Evolutionary conservation across 192 early-diverging fungal species (phyloP).

Genomic region (Funneliformis mosseae): DNA sequence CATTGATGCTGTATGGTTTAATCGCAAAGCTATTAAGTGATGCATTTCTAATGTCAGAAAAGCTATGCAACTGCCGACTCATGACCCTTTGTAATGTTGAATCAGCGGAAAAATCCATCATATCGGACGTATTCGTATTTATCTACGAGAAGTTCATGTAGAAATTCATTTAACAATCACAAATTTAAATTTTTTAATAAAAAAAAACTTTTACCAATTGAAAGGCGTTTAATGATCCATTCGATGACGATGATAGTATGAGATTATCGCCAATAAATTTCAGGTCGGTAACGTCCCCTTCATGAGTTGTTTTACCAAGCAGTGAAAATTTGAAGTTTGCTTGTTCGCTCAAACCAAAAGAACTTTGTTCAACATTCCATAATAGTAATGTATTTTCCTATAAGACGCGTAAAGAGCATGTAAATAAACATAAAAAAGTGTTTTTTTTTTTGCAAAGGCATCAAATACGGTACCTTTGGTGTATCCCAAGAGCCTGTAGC

Average conservation of each 20-base stretch:
- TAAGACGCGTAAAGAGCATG: background rate
- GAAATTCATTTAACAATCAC: background rate
- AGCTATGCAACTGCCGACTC: constrained; percentile 7
- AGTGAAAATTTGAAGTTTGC: background rate
- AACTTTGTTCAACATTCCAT: constrained; percentile 22
- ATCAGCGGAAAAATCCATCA: background rate
- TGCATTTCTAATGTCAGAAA: background rate
- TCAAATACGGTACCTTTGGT: constrained; percentile 4
- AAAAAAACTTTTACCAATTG: background rate
- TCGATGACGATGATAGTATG: constrained; percentile 29
- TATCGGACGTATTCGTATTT: background rate
- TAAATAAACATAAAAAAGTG: background rate
- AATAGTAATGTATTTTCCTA: constrained; percentile 30
- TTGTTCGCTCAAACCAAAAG: background rate
- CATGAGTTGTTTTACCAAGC: constrained; percentile 16
- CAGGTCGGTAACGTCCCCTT: constrained; percentile 32
- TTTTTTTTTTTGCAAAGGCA: too few relatives aligned
- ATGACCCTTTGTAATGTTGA: background rate
- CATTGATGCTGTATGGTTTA: constrained; percentile 12
- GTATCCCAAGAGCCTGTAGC: constrained; percentile 36
- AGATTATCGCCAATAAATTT: constrained; percentile 18
- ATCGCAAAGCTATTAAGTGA: constrained; percentile 27
- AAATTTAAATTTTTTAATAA: background rate
- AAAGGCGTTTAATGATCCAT: constrained; percentile 26
- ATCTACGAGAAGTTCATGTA: background rate